Percentiles rank a stretch among this genome's conserved stretches.
Conservation (phyloP, 192 early-diverging fungal genomes). For the Phycomyces blakesleeanus region DNA sequence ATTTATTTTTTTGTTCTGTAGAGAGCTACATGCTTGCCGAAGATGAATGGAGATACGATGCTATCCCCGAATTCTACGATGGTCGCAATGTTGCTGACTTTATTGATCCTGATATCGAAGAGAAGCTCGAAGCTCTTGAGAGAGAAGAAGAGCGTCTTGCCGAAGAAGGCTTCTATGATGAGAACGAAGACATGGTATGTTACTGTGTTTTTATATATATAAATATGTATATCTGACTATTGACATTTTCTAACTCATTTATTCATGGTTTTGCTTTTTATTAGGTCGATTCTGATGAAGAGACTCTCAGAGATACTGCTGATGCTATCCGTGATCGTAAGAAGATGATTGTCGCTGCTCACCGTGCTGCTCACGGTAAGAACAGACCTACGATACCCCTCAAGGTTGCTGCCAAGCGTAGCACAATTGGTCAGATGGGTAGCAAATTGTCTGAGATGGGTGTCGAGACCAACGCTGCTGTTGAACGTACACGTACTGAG, state of each 20-base stretch:
- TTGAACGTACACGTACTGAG: constrained; percentile 54
- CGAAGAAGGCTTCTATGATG: constrained; percentile 93
- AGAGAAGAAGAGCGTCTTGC: constrained; percentile 93
- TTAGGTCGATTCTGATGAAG: constrained; percentile 78
- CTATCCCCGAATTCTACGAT: constrained; percentile 97
- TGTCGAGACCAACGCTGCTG: constrained; percentile 60
- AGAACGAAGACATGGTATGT: constrained; percentile 60
- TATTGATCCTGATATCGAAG: constrained; percentile 95
- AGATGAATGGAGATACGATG: constrained; percentile 94
- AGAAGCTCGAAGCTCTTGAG: constrained; percentile 91
- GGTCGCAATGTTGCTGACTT: constrained; percentile 99
- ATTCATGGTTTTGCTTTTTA: no score
- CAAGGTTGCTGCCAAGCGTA: constrained; percentile 42
- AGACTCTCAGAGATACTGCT: constrained; percentile 71
- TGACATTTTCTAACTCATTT: neutral
- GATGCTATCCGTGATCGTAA: constrained; percentile 82
- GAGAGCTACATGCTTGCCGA: constrained; percentile 81
- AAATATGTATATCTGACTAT: neutral
- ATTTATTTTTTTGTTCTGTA: constrained; percentile 22
- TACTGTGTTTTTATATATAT: neutral
- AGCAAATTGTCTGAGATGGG: constrained; percentile 70
- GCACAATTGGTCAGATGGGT: constrained; percentile 61
- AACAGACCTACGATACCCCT: constrained; percentile 73
- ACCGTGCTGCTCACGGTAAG: constrained; percentile 72
- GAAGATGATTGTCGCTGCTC: constrained; percentile 72